Conservation (phyloP, 441 rosid genomes). For the Syzygium syzygioides region DNA sequence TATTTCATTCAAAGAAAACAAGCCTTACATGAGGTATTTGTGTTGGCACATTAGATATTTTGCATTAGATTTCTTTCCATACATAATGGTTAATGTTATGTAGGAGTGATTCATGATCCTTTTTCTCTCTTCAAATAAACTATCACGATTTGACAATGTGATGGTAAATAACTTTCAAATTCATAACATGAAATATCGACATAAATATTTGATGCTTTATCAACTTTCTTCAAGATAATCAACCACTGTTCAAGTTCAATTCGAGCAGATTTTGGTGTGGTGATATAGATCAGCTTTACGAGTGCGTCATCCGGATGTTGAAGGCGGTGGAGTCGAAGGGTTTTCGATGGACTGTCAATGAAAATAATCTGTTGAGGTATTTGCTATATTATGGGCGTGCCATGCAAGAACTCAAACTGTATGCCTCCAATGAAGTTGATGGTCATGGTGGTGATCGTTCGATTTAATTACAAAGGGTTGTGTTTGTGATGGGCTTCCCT, state of each 20-base stretch:
- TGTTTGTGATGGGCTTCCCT: background rate
- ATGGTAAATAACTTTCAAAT: background rate
- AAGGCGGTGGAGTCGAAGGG: conserved; percentile 28
- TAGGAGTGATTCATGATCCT: background rate
- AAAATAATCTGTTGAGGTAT: conserved; percentile 6
- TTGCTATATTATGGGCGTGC: conserved; percentile 7
- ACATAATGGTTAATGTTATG: background rate
- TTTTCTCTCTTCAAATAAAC: background rate
- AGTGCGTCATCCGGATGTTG: conserved; percentile 5
- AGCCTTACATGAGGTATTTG: background rate
- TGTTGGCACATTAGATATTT: background rate
- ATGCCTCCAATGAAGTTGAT: background rate
- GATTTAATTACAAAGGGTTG: background rate
- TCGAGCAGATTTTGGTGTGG: conserved; percentile 5
- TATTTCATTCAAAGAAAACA: background rate
- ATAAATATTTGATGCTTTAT: background rate
- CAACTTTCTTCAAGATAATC: conserved; percentile 6
- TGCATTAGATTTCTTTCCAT: background rate
- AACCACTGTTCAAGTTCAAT: conserved; percentile 4
- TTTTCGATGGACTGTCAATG: conserved; percentile 11
- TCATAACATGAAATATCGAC: background rate
- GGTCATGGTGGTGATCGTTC: background rate
- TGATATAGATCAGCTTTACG: background rate
- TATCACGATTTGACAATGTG: background rate
- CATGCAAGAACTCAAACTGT: conserved; percentile 15